A percentile compares a stretch with the other conserved stretches of the same genome.
Evolutionary conservation across 805 yeast species (phyloP).

Genomic region (Schizosaccharomyces japonicus): DNA sequence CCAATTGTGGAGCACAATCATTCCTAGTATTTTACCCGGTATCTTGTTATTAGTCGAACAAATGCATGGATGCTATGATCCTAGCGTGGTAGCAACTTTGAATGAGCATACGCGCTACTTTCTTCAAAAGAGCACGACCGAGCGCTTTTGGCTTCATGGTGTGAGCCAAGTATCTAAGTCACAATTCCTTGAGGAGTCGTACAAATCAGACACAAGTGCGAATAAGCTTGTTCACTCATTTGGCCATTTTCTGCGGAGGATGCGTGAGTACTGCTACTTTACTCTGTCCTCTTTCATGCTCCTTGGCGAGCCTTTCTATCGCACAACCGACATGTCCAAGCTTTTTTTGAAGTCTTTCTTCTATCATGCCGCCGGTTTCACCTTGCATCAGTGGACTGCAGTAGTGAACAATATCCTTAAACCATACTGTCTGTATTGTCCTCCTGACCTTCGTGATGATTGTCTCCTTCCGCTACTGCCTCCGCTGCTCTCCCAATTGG

Average conservation of each 20-base stretch:
- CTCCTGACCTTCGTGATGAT: slow-evolving; percentile 35
- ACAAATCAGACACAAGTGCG: slow-evolving; percentile 75
- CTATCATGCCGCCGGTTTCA: slow-evolving; percentile 61
- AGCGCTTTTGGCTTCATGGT: slow-evolving; percentile 96
- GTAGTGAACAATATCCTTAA: slow-evolving; percentile 76
- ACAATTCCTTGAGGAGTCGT: slow-evolving; percentile 80
- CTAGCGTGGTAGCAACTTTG: slow-evolving; percentile 67
- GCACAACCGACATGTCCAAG: slow-evolving; percentile 56
- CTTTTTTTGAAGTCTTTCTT: slow-evolving; percentile 70
- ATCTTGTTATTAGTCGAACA: slow-evolving; percentile 69
- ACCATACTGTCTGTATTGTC: slow-evolving; percentile 72
- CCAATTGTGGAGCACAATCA: slow-evolving; percentile 74
- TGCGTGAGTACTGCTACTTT: slow-evolving; percentile 82
- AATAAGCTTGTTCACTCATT: slow-evolving; percentile 95
- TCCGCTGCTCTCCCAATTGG: slow-evolving; percentile 45
- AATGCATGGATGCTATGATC: slow-evolving; percentile 83
- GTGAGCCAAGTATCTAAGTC: slow-evolving; percentile 84
- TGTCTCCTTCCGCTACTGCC: slow-evolving; percentile 67
- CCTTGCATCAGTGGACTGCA: slow-evolving; percentile 91
- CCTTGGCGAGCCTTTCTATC: slow-evolving; percentile 69
- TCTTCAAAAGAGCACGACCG: slow-evolving; percentile 71
- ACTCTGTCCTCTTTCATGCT: slow-evolving; percentile 77
- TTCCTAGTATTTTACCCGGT: slow-evolving; percentile 76
- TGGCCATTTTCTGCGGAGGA: slow-evolving; percentile 84
- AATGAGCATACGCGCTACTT: slow-evolving; percentile 81